Base-by-base conservation (phyloP, 805 yeast species). In the Saccharomycopsis sp. region DNA sequence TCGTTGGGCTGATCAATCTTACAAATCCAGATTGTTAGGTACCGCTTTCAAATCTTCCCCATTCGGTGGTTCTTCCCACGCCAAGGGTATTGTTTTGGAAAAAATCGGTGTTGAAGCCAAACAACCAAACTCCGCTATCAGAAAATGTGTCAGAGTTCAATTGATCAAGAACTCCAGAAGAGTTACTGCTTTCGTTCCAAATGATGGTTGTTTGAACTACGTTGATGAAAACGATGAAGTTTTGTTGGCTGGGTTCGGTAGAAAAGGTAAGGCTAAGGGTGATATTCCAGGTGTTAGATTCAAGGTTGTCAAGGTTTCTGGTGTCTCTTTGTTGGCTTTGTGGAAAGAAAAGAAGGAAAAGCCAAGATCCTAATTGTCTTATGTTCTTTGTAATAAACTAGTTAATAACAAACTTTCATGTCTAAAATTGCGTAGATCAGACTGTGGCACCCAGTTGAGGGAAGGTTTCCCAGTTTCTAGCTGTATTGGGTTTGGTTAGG, bases 211-310 rank as follows among this genome's bases (percentile, higher is more conserved):
- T 81, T 76, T 92, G 72, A 92, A 92, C 92, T 92, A 81, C 62
- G 96, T 92, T 63, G 99, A 92, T 69, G 97, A 92, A 78, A 92
- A 92, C 80, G 99, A 92, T 76, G 97, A 92, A 74, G 99, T 92
- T 62, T 77, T 92, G 64, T 79, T 92, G 62, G 97, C 99, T 64
- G 99, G 99, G 80, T 92, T 92, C 87, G 99, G 99, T 86, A 87
- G 97, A 78, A 92, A 95, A 81, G 98, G 98, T 79, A 92, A 92
- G 81, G 98, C 98, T 71, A 92, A 92, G 94, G 98, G 99, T 80
- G 99, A 92, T 88, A 89, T 92, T 67, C 98, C 98, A 72, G 99
- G 99, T 86, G 99, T 92, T 68, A 92, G 99, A 84, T 92, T 92
- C 87, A 92, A 92, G 85, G 99, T 92, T 69, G 99, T 92, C 69